These are phyloP conservation scores for Penicillium sp. DNA, from an alignment of 2,329 filamentous ascomycete species.

Conservation along the genomic window DNA sequence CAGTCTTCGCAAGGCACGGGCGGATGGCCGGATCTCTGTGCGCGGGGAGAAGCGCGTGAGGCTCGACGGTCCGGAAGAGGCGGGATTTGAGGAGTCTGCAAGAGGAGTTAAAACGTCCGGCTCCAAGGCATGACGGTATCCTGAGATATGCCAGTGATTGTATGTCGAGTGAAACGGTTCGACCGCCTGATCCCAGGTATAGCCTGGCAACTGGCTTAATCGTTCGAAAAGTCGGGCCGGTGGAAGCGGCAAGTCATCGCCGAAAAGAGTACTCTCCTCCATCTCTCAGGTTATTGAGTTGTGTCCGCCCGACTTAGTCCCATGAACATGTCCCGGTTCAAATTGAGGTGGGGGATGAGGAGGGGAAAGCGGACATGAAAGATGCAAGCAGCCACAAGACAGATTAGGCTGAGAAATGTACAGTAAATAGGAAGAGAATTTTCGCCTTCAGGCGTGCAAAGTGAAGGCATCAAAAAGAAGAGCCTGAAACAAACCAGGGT, in stretches of 20 bases:
- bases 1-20: slow-evolving; percentile 37
- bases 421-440: neutral
- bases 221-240: slow-evolving; percentile 64
- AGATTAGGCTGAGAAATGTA: neutral
- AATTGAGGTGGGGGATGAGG: neutral
- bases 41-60: slow-evolving; percentile 39
- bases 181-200: slow-evolving; percentile 62
- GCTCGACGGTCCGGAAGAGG: slow-evolving; percentile 36
- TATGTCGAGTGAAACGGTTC: slow-evolving; percentile 55
- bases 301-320: slow-evolving; percentile 4
- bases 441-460: slow-evolving; percentile 1
- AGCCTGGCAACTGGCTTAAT: slow-evolving; percentile 62
- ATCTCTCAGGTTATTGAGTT: slow-evolving; percentile 17
- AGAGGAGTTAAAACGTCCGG: slow-evolving; percentile 42
- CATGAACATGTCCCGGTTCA: slow-evolving; percentile 15
- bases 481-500: neutral
- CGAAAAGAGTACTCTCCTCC: slow-evolving; percentile 34
- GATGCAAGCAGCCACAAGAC: slow-evolving; percentile 13
- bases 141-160: slow-evolving; percentile 76
- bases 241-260: slow-evolving; percentile 46
- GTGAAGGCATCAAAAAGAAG: neutral
- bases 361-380: slow-evolving; percentile 17
- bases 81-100: slow-evolving; percentile 27
- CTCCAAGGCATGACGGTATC: slow-evolving; percentile 49
- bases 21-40: slow-evolving; percentile 33